These are phyloP conservation scores for Paraphoma sp. DNA, from an alignment of 2,329 filamentous ascomycete genomes.

Conservation along the genomic window DNA sequence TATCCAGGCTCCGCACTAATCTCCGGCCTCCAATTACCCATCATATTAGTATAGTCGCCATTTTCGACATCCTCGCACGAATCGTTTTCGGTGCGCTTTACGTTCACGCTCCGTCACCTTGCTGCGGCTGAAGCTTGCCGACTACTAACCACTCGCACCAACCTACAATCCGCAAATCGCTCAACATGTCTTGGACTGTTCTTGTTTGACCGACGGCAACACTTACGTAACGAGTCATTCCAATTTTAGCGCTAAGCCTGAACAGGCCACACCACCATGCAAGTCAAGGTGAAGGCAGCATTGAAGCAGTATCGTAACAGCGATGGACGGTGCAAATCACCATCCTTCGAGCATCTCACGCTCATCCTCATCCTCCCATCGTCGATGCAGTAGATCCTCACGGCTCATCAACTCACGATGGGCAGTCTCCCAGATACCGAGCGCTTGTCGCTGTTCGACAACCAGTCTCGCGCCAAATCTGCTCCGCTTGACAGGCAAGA, in stretches of 20 bases:
- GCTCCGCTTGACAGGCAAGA: background rate
- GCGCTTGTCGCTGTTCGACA: background rate
- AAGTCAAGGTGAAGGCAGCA: slow-evolving; percentile 14
- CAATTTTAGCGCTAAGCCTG: background rate
- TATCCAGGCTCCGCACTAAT: too few relatives aligned
- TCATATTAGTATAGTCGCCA: too few relatives aligned
- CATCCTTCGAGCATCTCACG: background rate
- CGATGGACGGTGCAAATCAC: background rate
- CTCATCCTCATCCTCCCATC: slow-evolving; percentile 2
- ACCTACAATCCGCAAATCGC: too few relatives aligned
- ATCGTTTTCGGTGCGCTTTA: too few relatives aligned
- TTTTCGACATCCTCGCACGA: too few relatives aligned
- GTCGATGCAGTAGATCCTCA: background rate
- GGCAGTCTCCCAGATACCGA: background rate
- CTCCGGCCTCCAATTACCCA: too few relatives aligned
- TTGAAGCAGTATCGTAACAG: background rate
- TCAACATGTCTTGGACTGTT: too few relatives aligned
- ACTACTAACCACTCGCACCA: too few relatives aligned
- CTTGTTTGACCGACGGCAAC: too few relatives aligned
- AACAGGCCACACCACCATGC: background rate
- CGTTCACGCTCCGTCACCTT: too few relatives aligned
- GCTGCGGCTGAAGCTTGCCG: too few relatives aligned
- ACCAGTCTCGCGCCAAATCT: background rate
- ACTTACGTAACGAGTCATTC: background rate
- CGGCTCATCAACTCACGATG: background rate